Evolutionary conservation across 768 basidiomycete genomes (phyloP), one percentile per base, ranked within the genome.

Genomic region (Sarcomyxa edulis): DNA sequence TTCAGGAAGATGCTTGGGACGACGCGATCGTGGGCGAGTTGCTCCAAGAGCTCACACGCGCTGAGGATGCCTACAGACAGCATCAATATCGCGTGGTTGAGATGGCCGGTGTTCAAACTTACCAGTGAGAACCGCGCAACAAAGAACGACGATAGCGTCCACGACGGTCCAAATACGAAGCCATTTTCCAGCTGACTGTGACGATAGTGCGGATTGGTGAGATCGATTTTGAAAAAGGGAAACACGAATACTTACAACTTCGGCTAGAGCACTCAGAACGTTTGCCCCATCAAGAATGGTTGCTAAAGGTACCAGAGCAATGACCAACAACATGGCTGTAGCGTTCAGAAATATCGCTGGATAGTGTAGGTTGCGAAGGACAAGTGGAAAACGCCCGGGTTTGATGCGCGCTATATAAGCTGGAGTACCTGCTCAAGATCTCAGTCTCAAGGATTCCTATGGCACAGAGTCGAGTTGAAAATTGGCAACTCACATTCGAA

Each of bases 51-150:
- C 45, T 77, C 76, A 46, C 72, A 74, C 8, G 79, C 76, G 32
- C 71, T 69, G 9, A 79, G 50, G 14, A 81, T 75, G 4, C 76
- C 78, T 76, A 39, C n/a, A 25, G 15, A 43, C 21, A n/a, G 2
- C 22, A 35, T 30, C 2, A 41, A 16, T 7, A 12, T 21, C 18
- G 26, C 37, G 10, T 45, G 29, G 39, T 32, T 8, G 18, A 7
- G 23, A 37, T 10, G n/a, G 27, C 29, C 11, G 40, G 26, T 21
- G 34, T 10, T 10, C 29, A 18, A 11, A 43, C 54, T 44, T 48
- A 69, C 84, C 84, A 27, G 82, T 79, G 6, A 87, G 63, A 19
- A 86, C 76, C 1, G 82, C 83, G 2, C 81, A 84, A 40, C 77
- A 81, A 2, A 88, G 66, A 10, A 86, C 84, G n/a, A 82, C 53